Percentiles rank a stretch among this genome's conserved stretches.
Evolutionary conservation across 768 basidiomycete genomes (phyloP).

Genomic region (Floccularia luteovirens): DNA sequence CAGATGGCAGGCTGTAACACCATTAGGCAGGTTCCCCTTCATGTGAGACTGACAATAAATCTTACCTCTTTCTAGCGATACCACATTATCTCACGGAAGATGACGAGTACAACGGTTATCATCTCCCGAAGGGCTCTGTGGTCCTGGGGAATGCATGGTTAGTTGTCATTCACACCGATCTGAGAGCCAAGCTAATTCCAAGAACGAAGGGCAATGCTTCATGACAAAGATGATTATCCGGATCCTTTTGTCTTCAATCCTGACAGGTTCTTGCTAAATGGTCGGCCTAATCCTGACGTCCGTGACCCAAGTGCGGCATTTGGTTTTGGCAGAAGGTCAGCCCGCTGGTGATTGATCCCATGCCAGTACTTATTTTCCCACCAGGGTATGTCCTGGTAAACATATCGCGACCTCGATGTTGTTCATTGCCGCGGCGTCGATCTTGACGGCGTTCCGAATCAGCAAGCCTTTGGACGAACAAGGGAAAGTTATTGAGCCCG

Average conservation of each 20-base stretch:
- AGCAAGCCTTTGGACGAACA: constrained; percentile 7
- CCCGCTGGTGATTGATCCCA: background rate
- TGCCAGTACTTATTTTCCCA: background rate
- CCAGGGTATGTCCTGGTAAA: constrained; percentile 13
- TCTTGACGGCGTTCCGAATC: constrained; percentile 10
- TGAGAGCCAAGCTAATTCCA: background rate
- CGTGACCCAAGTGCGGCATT: constrained; percentile 14
- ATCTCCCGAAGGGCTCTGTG: constrained; percentile 10
- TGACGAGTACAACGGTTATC: constrained; percentile 13
- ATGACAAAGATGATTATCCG: constrained; percentile 14
- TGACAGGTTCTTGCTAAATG: constrained; percentile 13
- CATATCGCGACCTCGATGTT: constrained; percentile 12
- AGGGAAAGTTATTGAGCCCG: constrained; percentile 3
- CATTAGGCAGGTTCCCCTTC: constrained; percentile 7
- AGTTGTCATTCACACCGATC: constrained; percentile 2
- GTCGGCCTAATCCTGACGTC: constrained; percentile 10
- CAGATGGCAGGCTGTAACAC: constrained; percentile 12
- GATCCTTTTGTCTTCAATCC: constrained; percentile 12
- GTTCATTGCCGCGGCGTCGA: constrained; percentile 11
- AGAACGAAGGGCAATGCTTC: constrained; percentile 11
- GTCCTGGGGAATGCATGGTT: constrained; percentile 13
- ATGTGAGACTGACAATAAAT: background rate
- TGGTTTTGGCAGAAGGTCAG: constrained; percentile 14
- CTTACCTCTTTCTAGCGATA: constrained; percentile 7
- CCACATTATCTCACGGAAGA: constrained; percentile 13